phyloP scores from a whole-genome alignment of 192 early-diverging fungal genomes.

The Coemansia umbellata region DNA sequence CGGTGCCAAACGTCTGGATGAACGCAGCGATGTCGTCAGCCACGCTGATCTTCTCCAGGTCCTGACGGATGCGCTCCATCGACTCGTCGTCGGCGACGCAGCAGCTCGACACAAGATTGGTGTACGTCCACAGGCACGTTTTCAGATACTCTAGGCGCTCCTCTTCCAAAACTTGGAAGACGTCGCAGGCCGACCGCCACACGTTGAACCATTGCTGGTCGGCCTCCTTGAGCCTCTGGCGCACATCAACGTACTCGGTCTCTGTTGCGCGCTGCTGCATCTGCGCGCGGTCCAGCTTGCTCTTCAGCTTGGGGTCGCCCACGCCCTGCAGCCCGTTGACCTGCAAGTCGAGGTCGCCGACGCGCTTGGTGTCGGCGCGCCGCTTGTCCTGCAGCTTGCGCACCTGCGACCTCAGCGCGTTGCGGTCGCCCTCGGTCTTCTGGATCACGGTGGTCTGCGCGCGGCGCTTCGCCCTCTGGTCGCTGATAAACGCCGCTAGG shows the following conservation, averaged over 20 bases:
- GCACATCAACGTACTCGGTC: slow-evolving; percentile 36
- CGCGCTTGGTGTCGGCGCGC: slow-evolving; percentile 52
- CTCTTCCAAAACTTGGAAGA: slow-evolving; percentile 61
- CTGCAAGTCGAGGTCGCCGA: slow-evolving; percentile 45
- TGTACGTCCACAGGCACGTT: slow-evolving; percentile 63
- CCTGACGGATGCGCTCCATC: slow-evolving; percentile 66
- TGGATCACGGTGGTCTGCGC: slow-evolving; percentile 45
- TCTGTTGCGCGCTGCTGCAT: slow-evolving; percentile 40
- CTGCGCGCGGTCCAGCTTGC: slow-evolving; percentile 45
- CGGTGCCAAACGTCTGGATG: slow-evolving; percentile 62
- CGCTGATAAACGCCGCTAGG: slow-evolving; percentile 58
- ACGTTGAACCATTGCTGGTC: slow-evolving; percentile 46
- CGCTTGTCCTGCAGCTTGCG: slow-evolving; percentile 56
- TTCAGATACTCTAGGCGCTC: slow-evolving; percentile 67
- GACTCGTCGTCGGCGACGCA: slow-evolving; percentile 73
- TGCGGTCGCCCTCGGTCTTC: slow-evolving; percentile 48
- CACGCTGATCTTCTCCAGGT: slow-evolving; percentile 62
- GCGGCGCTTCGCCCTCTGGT: slow-evolving; percentile 64
- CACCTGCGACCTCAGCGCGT: slow-evolving; percentile 41
- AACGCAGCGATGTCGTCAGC: slow-evolving; percentile 61
- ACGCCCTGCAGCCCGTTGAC: slow-evolving; percentile 39
- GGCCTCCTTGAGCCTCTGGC: slow-evolving; percentile 33
- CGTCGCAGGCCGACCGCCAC: slow-evolving; percentile 48
- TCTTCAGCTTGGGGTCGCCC: slow-evolving; percentile 37
- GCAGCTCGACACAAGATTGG: slow-evolving; percentile 68